Conservation (phyloP, 2,329 filamentous ascomycete genomes). For the Microcyclosporella mali region DNA sequence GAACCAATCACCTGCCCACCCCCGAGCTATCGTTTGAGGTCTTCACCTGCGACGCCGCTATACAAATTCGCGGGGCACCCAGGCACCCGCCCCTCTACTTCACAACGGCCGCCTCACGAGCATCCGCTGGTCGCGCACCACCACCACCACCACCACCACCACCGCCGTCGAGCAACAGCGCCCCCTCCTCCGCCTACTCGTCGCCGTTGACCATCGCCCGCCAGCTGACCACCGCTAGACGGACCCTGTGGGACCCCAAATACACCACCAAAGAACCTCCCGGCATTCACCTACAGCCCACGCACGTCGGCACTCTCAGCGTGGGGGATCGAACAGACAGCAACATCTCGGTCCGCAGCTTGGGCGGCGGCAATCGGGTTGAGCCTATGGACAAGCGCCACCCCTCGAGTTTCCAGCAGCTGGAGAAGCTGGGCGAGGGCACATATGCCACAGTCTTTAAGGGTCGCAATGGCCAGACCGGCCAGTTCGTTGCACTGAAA, state of each 20-base stretch:
- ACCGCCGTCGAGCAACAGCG: slow-evolving; percentile 4
- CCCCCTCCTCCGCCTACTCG: slow-evolving; percentile 4
- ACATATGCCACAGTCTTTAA: slow-evolving; percentile 99
- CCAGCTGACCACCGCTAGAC: slow-evolving; percentile 44
- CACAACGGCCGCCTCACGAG: too few relatives aligned
- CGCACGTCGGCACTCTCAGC: slow-evolving; percentile 44
- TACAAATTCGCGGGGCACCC: too few relatives aligned
- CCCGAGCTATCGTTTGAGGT: too few relatives aligned
- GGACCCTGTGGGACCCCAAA: slow-evolving; percentile 46
- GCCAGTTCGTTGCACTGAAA: slow-evolving; percentile 92
- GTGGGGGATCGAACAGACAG: slow-evolving; percentile 45
- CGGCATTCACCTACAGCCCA: slow-evolving; percentile 41
- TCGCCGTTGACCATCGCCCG: slow-evolving; percentile 13
- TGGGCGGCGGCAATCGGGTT: slow-evolving; percentile 39
- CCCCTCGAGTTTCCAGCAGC: slow-evolving; percentile 96
- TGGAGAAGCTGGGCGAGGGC: slow-evolving; percentile 95
- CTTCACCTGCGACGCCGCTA: too few relatives aligned
- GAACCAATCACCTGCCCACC: too few relatives aligned
- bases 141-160: too few relatives aligned
- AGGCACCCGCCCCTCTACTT: too few relatives aligned
- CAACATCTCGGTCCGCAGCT: slow-evolving; percentile 44
- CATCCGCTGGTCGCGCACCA: too few relatives aligned
- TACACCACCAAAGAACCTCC: slow-evolving; percentile 41
- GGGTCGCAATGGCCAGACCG: slow-evolving; percentile 92
- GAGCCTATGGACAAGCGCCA: slow-evolving; percentile 81